These are phyloP conservation scores for Aspergillus nidulans DNA, from an alignment of 495 filamentous ascomycete genomes.

Conservation along the genomic window DNA sequence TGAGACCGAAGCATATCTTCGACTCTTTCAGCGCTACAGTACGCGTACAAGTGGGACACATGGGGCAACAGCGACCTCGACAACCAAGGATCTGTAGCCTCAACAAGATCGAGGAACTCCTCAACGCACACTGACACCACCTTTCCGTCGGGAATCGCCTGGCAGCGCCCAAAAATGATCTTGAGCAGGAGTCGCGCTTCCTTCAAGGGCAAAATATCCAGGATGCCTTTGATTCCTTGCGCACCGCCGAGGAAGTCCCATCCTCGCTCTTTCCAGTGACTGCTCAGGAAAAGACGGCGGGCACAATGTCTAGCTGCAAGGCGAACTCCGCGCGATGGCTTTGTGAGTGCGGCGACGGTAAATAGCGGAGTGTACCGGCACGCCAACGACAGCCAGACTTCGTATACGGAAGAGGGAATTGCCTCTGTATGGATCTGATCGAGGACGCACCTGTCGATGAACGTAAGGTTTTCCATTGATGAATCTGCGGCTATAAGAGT, in stretches of 20 bases:
- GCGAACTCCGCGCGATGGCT: neutral
- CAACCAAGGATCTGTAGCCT: neutral
- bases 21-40: neutral
- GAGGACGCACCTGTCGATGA: neutral
- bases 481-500: neutral
- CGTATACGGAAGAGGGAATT: neutral
- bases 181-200: neutral
- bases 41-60: neutral
- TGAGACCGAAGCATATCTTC: neutral
- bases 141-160: neutral
- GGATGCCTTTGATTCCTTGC: neutral
- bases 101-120: neutral
- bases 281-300: neutral
- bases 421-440: neutral
- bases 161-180: neutral
- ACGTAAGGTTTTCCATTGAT: neutral
- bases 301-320: neutral
- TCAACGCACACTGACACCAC: neutral
- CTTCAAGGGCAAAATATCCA: neutral
- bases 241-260: neutral
- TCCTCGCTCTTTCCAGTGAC: neutral
- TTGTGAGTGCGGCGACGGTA: neutral
- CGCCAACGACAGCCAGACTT: neutral
- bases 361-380: neutral
- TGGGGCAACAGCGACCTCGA: neutral